Conservation (phyloP, 192 early-diverging fungal genomes). For the Helicostylum pulchrum region DNA sequence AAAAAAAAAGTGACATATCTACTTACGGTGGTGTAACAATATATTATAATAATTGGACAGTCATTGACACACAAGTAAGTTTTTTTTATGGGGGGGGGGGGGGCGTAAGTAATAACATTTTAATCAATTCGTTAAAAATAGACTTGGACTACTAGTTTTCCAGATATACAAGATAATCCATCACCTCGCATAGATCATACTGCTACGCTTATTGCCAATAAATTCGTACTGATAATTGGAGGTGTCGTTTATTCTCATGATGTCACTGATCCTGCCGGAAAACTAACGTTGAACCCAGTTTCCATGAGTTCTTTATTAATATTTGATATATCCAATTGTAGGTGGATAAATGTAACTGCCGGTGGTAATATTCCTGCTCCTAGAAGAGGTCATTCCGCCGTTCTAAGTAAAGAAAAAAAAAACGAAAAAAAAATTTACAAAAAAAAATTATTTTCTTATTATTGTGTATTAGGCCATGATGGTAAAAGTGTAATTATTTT, state of each 20-base stretch:
- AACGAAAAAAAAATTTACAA: background rate
- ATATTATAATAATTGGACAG: constrained; percentile 21
- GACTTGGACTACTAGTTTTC: constrained; percentile 26
- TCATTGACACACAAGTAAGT: constrained; percentile 21
- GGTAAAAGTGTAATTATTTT: constrained; percentile 24
- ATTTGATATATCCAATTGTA: constrained; percentile 17
- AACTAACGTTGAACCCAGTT: constrained; percentile 20
- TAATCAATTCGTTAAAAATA: background rate
- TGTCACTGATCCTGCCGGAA: constrained; percentile 28
- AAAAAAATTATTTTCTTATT: background rate
- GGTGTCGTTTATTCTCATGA: constrained; percentile 28
- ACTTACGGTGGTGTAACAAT: constrained; percentile 11
- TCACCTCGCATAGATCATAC: constrained; percentile 30
- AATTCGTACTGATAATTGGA: constrained; percentile 27
- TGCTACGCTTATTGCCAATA: constrained; percentile 24
- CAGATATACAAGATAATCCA: constrained; percentile 11
- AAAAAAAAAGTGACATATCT: constrained; percentile 12
- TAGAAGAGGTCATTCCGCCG: constrained; percentile 29
- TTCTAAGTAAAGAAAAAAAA: constrained; percentile 23
- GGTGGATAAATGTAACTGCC: constrained; percentile 30
- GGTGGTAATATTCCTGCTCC: constrained; percentile 36
- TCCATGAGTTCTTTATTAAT: constrained; percentile 27
- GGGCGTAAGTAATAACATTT: background rate
- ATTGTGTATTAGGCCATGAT: constrained; percentile 18
- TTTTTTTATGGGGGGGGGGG: background rate